A percentile compares a stretch with the other conserved stretches of the same genome.
These are phyloP conservation scores for Neophaeococcomyces mojaviensis DNA, from an alignment of 2,329 filamentous ascomycete species.

Conservation along the genomic window DNA sequence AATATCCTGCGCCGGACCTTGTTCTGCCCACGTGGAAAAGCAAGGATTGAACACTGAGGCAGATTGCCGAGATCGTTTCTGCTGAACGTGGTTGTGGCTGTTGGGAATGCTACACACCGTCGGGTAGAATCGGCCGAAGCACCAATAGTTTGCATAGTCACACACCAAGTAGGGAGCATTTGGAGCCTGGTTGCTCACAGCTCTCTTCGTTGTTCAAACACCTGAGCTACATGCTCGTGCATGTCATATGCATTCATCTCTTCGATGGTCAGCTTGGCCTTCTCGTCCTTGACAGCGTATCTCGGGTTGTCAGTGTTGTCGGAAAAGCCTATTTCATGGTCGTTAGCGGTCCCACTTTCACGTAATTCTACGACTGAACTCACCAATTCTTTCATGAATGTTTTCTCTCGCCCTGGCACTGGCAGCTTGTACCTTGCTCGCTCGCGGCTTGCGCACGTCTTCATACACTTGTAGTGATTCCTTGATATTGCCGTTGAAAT, in stretches of 20 bases:
- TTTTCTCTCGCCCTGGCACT: slow-evolving; percentile 53
- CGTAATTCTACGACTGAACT: slow-evolving; percentile 12
- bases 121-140: too few relatives aligned
- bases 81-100: too few relatives aligned
- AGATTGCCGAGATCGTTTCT: too few relatives aligned
- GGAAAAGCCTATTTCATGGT: slow-evolving; percentile 53
- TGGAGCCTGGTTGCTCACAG: too few relatives aligned
- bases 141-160: too few relatives aligned
- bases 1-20: too few relatives aligned
- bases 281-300: slow-evolving; percentile 57
- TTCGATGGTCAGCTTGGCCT: slow-evolving; percentile 57
- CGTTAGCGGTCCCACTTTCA: slow-evolving; percentile 6
- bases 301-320: slow-evolving; percentile 49
- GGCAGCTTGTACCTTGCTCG: slow-evolving; percentile 41
- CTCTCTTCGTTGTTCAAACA: not conserved
- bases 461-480: slow-evolving; percentile 40
- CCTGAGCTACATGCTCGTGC: not conserved
- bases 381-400: slow-evolving; percentile 56
- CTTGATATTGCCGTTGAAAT: slow-evolving; percentile 8
- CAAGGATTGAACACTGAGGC: too few relatives aligned
- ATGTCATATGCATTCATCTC: slow-evolving; percentile 57
- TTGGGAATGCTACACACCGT: too few relatives aligned
- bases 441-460: slow-evolving; percentile 15
- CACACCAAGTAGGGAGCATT: too few relatives aligned
- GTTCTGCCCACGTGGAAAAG: too few relatives aligned